These are phyloP conservation scores for Crithidia brevicula DNA, from an alignment of 208 protist genomes.

Conservation along the genomic window DNA sequence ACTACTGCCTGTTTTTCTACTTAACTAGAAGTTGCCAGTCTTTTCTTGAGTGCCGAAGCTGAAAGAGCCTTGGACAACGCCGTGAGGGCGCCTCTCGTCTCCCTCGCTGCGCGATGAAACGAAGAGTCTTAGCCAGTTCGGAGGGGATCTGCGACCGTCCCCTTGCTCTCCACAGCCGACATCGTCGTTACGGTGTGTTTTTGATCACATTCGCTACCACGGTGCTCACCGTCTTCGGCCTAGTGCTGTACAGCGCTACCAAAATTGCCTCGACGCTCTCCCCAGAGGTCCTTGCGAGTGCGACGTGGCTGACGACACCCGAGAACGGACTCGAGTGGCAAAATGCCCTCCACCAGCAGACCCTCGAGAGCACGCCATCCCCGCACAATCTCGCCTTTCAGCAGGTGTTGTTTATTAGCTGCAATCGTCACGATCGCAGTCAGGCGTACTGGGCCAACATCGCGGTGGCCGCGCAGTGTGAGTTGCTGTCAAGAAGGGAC, in stretches of 20 bases:
- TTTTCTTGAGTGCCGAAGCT: too few relatives aligned
- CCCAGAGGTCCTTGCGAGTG: background rate
- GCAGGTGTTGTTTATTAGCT: slow-evolving; percentile 79
- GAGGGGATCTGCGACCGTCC: too few relatives aligned
- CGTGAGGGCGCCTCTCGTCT: background rate
- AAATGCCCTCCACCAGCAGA: slow-evolving; percentile 2
- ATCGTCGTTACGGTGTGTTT: background rate
- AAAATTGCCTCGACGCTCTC: background rate
- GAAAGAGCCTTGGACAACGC: too few relatives aligned
- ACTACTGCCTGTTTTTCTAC: too few relatives aligned
- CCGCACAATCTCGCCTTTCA: slow-evolving; percentile 23
- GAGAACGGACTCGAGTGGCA: slow-evolving; percentile 8
- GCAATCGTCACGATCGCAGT: slow-evolving; percentile 68
- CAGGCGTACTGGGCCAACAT: slow-evolving; percentile 77
- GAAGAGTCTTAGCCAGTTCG: too few relatives aligned
- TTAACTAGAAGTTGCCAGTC: too few relatives aligned
- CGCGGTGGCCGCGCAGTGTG: slow-evolving; percentile 46
- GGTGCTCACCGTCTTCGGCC: slow-evolving; percentile 10
- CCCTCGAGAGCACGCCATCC: slow-evolving; percentile 17
- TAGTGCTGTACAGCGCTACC: slow-evolving; percentile 6
- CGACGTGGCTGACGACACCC: slow-evolving; percentile 11
- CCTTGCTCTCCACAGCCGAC: background rate
- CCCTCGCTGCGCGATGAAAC: too few relatives aligned
- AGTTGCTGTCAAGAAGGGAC: slow-evolving; percentile 29
- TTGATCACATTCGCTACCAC: background rate